Evolutionary conservation across 306 rosid species (phyloP), one percentile per base, ranked within the genome.

Genomic region (Morella rubra): DNA sequence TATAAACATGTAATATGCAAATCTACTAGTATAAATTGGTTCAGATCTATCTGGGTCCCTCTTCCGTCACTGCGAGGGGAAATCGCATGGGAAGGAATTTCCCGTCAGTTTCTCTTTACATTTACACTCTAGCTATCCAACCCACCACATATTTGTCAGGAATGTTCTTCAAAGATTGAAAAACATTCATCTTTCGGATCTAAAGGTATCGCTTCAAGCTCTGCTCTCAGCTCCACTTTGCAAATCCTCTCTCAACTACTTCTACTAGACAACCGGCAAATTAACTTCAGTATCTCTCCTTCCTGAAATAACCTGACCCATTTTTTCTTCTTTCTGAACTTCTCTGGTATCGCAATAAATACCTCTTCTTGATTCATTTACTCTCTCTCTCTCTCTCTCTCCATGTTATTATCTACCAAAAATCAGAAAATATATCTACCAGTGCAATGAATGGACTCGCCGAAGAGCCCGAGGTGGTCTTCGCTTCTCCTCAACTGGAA

Each of bases 401-500:
- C 62, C 62, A 7, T 20, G 13, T 56, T 41, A 37, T 59, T 27
- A 66, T 22, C 9, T 44, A 67, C 45, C 61, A 56, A 51, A 54
- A 70, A 74, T n/a, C 27, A 58, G 62, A 74, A 24, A 85, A 51
- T 75, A 78, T 75, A 74, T 77, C 78, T 83, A 74, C 85, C 90
- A 80, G 47, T 78, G 51, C 16, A 73, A 24, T 72, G 97, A 89
- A 76, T 81, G 76, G 19, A 77, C 76, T 83, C 97, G 89, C 53
- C 82, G 82, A 60, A 84, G 92, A 60, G 22, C 56, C 8, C 65
- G 77, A 58, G n/a, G 83, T 11, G 82, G 85, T 75, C 73, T 81
- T 22, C 59, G 68, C 78, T 78, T 85, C 86, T 85, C 97, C 73
- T 14, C 80, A 5, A 87, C 53, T 42, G 93, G 96, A 81, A 87